phyloP scores from a whole-genome alignment of 345 rosid genomes.

The Microthlaspi erraticum region DNA sequence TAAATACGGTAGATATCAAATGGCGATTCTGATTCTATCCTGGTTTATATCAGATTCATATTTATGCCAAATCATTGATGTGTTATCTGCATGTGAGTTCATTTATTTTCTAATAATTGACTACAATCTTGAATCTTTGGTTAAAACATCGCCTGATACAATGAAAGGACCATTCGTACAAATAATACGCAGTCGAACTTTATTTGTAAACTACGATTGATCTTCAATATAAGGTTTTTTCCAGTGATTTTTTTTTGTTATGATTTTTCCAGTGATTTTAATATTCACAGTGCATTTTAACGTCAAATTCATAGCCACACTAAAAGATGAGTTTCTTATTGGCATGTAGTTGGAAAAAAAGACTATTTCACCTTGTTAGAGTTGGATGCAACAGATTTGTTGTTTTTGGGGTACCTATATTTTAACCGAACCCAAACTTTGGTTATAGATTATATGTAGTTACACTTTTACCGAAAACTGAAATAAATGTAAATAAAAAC shows the following conservation, averaged over 20 bases:
- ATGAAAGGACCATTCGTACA: constrained; percentile 35
- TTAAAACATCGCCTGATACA: constrained; percentile 1
- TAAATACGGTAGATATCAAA: constrained; percentile 26
- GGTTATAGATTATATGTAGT: not conserved
- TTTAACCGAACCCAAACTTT: not conserved
- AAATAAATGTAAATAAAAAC: not conserved
- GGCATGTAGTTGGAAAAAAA: not conserved
- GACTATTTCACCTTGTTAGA: not conserved
- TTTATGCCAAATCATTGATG: constrained; percentile 20
- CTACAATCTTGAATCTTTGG: constrained; percentile 14
- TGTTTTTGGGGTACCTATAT: not conserved
- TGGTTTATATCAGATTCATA: constrained; percentile 21
- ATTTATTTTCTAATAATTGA: not conserved
- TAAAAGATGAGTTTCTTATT: not conserved
- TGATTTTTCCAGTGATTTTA: constrained; percentile 1
- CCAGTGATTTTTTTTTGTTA: constrained; percentile 11
- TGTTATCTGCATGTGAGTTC: not conserved
- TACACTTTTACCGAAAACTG: not conserved
- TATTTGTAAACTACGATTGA: constrained; percentile 21
- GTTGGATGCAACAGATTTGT: not conserved
- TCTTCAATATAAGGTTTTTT: not conserved
- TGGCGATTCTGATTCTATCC: constrained; percentile 15
- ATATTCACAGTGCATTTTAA: constrained; percentile 8
- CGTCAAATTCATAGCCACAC: not conserved
- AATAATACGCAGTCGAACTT: constrained; percentile 15